Base-by-base conservation (phyloP, 2,329 filamentous ascomycete species). In the Colletotrichum sp. region DNA sequence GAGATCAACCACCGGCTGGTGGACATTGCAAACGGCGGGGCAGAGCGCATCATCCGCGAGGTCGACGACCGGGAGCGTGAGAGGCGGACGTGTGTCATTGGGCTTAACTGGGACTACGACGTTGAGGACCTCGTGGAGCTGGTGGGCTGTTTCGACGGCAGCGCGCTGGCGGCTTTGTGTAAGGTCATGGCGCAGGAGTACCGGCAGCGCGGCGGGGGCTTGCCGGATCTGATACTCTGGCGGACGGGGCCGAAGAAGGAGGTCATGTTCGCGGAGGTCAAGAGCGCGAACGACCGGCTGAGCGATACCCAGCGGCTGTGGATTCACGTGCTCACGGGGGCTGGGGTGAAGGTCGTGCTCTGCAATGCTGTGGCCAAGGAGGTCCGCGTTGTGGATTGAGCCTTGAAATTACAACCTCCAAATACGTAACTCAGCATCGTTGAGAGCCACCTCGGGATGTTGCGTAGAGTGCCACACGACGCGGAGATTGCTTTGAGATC, bases 121-220 rank as follows among this genome's bases (percentile, higher is more conserved):
- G 84, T 96, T 7, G 88, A 92, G 6, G 96, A 99, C 82, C 85
- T 99, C 30, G 82, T 94, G 8, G 95, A 98, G 83, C 93, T 99
- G 76, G 93, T 93, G 7, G 82, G 85, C 28, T 96, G 94, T 85
- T 98, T 98, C 81, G 89, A 92, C 34, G 93, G 94, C n/a, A 91
- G 92, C 77, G 95, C 95, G 2, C 87, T 99, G 75, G 95, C 94
- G 7, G 93, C 93, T 0, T 90, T 99, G 34, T 98, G 97, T 86
- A 97, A 96, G 84, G 95, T 99, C 55, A 93, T 99, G 90, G 96
- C 95, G 55, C 96, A 99, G 85, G 97, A 99, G 83, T 99, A 99
- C 85, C 92, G 92, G 78, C 93, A 95, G 80, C 88, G 97, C 66
- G 95, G 95, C 6, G 94, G 95, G 18, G 97, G 97, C 0, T 93